A percentile compares a stretch with the other conserved stretches of the same genome.
Conservation (phyloP, 495 filamentous ascomycete species). For the Xylaria scruposa region DNA sequence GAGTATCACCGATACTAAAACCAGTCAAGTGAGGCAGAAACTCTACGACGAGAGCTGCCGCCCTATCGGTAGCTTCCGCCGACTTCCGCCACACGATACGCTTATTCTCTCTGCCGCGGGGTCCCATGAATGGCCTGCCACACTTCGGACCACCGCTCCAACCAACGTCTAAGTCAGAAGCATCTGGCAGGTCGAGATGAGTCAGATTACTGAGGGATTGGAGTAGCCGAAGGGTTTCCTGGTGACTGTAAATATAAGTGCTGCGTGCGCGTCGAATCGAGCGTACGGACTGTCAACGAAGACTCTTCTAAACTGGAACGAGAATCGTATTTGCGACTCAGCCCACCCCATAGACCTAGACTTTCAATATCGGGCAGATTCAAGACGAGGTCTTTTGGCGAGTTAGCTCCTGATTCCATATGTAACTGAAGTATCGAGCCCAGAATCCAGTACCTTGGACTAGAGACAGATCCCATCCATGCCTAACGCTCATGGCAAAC, state of each 20-base stretch:
- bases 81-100: not conserved
- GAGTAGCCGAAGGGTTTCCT: constrained; percentile 14
- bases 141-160: constrained; percentile 3
- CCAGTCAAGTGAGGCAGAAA: constrained; percentile 13
- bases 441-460: constrained; percentile 8
- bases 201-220: constrained; percentile 3
- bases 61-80: not conserved
- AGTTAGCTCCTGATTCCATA: not conserved
- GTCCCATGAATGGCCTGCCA: constrained; percentile 6
- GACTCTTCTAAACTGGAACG: not conserved
- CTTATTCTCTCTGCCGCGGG: not conserved
- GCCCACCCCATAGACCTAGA: not conserved
- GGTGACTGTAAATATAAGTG: not conserved
- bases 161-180: not conserved
- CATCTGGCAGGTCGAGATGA: constrained; percentile 3
- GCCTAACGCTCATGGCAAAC: not conserved
- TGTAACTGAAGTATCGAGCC: not conserved
- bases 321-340: not conserved
- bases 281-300: not conserved
- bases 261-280: not conserved
- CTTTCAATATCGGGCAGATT: constrained; percentile 1
- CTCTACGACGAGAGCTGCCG: not conserved
- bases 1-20: constrained; percentile 9
- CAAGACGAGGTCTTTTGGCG: constrained; percentile 2
- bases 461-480: not conserved